A percentile compares a stretch with the other conserved stretches of the same genome.
These are phyloP conservation scores for Phlyctochytrium planicorne DNA, from an alignment of 192 early-diverging fungal species.

Conservation along the genomic window DNA sequence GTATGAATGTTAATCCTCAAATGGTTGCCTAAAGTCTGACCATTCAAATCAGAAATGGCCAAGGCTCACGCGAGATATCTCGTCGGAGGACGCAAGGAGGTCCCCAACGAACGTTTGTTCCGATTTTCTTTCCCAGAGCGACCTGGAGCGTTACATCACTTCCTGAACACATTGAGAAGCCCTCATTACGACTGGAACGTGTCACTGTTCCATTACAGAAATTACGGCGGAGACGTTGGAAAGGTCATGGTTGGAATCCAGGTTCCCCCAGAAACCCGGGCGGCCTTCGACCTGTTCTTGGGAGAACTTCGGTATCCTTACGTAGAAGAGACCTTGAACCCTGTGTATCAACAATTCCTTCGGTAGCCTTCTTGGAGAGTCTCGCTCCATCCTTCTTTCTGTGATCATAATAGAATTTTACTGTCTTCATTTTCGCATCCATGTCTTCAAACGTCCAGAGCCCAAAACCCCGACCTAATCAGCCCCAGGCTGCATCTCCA, in stretches of 20 bases:
- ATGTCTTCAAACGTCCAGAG: no score
- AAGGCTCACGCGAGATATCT: constrained; percentile 96
- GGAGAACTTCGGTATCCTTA: constrained; percentile 79
- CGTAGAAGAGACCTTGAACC: constrained; percentile 91
- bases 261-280: constrained; percentile 66
- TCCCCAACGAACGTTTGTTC: constrained; percentile 84
- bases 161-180: constrained; percentile 64
- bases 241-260: constrained; percentile 93
- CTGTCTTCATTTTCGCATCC: no score
- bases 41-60: constrained; percentile 51
- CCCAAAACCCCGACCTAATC: no score
- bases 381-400: no score
- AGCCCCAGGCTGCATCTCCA: no score
- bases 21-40: neutral
- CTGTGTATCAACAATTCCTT: constrained; percentile 82
- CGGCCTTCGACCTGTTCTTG: constrained; percentile 75
- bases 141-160: constrained; percentile 87
- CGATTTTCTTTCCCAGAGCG: constrained; percentile 96
- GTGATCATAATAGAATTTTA: no score
- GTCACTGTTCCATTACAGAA: constrained; percentile 94
- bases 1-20: constrained; percentile 35
- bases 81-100: constrained; percentile 75
- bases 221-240: constrained; percentile 92
- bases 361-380: constrained; percentile 18
- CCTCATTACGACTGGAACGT: constrained; percentile 7